Percentiles rank a stretch among this genome's conserved stretches.
Conservation (phyloP, 805 yeast genomes). For the Saccharomycopsis sp. region DNA sequence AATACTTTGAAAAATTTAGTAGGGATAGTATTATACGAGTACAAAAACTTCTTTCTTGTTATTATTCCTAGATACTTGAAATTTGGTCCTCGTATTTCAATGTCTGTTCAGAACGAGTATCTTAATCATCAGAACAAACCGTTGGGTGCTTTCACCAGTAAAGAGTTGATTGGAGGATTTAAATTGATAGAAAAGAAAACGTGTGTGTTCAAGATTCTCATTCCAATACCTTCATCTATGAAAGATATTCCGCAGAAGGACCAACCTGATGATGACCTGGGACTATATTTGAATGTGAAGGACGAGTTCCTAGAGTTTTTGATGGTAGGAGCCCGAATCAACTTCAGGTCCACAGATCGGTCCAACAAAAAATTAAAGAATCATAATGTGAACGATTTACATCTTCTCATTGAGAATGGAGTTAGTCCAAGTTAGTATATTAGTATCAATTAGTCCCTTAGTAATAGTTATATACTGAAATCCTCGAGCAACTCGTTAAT, state of each 20-base stretch:
- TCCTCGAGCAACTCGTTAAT: slow-evolving; percentile 1
- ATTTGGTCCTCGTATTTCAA: slow-evolving; percentile 1
- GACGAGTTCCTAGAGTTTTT: slow-evolving; percentile 47
- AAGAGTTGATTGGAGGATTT: slow-evolving; percentile 51
- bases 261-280: slow-evolving; percentile 23
- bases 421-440: no score
- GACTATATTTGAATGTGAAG: slow-evolving; percentile 23
- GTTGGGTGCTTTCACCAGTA: not conserved
- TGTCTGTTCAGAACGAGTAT: slow-evolving; percentile 5
- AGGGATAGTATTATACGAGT: slow-evolving; percentile 20
- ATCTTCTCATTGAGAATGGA: not conserved
- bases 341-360: slow-evolving; percentile 70
- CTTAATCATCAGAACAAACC: not conserved
- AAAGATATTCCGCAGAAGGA: slow-evolving; percentile 4
- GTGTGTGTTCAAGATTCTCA: slow-evolving; percentile 50
- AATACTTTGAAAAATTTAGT: slow-evolving; percentile 1
- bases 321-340: slow-evolving; percentile 73
- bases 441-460: not conserved
- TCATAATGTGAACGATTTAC: slow-evolving; percentile 59
- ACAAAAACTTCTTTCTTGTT: slow-evolving; percentile 16
- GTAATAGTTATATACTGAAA: not conserved
- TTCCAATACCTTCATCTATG: slow-evolving; percentile 28
- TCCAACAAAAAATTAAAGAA: slow-evolving; percentile 80
- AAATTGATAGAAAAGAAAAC: slow-evolving; percentile 63
- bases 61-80: slow-evolving; percentile 13